Evolutionary conservation across 1,284 basidiomycete species (phyloP).

Genomic region (Microbotryum violaceum): DNA sequence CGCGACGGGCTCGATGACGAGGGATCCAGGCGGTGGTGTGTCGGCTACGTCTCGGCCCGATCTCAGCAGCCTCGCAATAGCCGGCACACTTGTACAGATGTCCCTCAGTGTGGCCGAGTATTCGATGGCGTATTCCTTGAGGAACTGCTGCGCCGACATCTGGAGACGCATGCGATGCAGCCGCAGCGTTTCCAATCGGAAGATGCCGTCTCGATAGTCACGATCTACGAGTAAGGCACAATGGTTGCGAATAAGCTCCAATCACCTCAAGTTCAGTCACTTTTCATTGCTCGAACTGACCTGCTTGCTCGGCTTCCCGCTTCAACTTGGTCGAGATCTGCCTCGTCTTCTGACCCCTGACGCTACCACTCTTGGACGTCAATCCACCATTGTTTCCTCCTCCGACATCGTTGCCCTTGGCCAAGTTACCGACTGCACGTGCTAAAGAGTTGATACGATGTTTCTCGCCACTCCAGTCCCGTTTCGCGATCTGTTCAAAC

Average conservation of each 20-base stretch:
- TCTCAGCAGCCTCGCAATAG: not conserved
- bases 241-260: no score
- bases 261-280: not conserved
- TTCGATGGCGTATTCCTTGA: constrained; percentile 27
- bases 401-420: constrained; percentile 12
- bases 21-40: constrained; percentile 3
- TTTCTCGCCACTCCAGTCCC: constrained; percentile 28
- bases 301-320: constrained; percentile 84
- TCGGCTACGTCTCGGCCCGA: constrained; percentile 4
- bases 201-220: constrained; percentile 82
- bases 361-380: constrained; percentile 1
- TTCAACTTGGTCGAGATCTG: constrained; percentile 52
- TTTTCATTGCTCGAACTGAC: constrained; percentile 44
- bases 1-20: constrained; percentile 2
- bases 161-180: constrained; percentile 37
- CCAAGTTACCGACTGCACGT: constrained; percentile 21
- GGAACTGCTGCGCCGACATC: constrained; percentile 12
- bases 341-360: constrained; percentile 4
- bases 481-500: constrained; percentile 26
- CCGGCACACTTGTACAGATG: not conserved
- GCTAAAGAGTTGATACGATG: constrained; percentile 28
- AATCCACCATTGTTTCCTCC: not conserved
- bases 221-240: constrained; percentile 53
- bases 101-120: constrained; percentile 20
- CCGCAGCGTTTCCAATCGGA: constrained; percentile 87